Conservation (phyloP, 306 rosid species). For the Prunus padus region DNA sequence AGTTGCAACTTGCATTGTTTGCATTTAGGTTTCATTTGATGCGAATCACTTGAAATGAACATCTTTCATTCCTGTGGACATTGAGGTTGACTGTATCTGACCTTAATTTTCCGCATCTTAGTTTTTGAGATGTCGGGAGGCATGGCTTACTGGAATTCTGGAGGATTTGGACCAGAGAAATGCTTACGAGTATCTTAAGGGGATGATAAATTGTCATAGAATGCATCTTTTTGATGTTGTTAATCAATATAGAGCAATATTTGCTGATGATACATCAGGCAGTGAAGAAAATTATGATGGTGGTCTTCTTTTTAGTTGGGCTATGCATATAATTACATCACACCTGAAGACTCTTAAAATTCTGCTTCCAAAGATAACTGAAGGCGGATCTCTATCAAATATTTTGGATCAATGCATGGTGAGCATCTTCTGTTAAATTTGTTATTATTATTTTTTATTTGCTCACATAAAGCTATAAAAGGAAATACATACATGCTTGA, state of each 20-base stretch:
- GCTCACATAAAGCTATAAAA: neutral
- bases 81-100: constrained; percentile 28
- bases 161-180: constrained; percentile 92
- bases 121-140: constrained; percentile 97
- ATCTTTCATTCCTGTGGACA: neutral
- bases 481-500: neutral
- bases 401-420: constrained; percentile 99
- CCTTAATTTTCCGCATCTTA: constrained; percentile 31
- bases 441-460: neutral
- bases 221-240: constrained; percentile 99
- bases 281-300: constrained; percentile 96
- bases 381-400: constrained; percentile 91
- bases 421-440: constrained; percentile 30
- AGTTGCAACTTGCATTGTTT: neutral
- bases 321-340: constrained; percentile 93
- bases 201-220: constrained; percentile 88
- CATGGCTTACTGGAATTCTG: constrained; percentile 92
- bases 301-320: constrained; percentile 98
- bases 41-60: neutral
- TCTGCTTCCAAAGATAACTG: constrained; percentile 94
- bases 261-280: constrained; percentile 96
- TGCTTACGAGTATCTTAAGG: constrained; percentile 85
- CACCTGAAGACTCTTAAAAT: constrained; percentile 74
- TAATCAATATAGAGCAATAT: constrained; percentile 96
- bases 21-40: neutral